Percentiles rank a stretch among this genome's conserved stretches.
Conservation (phyloP, 2,329 filamentous ascomycete species). For the Penicillium sp. region DNA sequence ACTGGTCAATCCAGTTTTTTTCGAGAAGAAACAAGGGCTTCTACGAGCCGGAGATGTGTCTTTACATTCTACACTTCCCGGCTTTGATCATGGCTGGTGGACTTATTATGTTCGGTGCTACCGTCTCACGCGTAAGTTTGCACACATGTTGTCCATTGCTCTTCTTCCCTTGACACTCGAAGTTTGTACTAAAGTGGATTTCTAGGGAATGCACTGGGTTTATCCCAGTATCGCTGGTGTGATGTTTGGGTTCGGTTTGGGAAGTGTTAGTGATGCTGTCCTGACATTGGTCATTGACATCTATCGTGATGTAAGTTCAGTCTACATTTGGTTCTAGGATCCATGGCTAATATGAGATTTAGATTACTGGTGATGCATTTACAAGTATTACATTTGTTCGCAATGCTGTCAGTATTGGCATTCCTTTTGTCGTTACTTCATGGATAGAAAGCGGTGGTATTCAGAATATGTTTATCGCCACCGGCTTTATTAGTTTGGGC, state of each 20-base stretch:
- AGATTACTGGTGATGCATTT: constrained; percentile 28
- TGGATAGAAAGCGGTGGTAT: constrained; percentile 27
- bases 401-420: constrained; percentile 30
- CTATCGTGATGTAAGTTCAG: constrained; percentile 32
- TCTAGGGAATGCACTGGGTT: constrained; percentile 45
- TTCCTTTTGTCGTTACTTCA: constrained; percentile 29
- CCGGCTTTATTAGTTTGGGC: constrained; percentile 24
- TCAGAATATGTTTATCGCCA: constrained; percentile 27
- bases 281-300: constrained; percentile 24
- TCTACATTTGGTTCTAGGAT: not conserved
- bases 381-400: constrained; percentile 31
- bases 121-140: constrained; percentile 32
- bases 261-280: constrained; percentile 34
- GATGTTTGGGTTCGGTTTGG: constrained; percentile 39
- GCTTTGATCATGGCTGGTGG: constrained; percentile 42
- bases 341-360: not conserved
- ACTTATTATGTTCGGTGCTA: constrained; percentile 42
- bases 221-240: constrained; percentile 37
- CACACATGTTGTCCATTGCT: not conserved
- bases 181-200: not conserved
- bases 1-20: constrained; percentile 40
- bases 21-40: constrained; percentile 45
- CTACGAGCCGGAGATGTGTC: constrained; percentile 49
- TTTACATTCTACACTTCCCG: constrained; percentile 35
- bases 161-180: no score